Conservation (phyloP, 495 filamentous ascomycete species). For the Hypoxylon fragiforme region DNA sequence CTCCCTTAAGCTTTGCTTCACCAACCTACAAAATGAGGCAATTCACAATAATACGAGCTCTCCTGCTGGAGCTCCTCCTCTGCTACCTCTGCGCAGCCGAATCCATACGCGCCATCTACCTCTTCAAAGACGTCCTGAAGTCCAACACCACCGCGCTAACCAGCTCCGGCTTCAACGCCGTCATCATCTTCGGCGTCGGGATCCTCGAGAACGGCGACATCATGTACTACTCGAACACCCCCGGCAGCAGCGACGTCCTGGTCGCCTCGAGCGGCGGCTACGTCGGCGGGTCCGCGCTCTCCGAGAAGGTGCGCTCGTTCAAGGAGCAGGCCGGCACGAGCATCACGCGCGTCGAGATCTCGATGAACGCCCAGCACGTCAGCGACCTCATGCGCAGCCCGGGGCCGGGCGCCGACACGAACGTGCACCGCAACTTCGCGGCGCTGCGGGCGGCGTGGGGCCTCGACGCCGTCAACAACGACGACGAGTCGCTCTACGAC, state of each 20-base stretch:
- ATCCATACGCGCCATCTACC: slow-evolving; percentile 42
- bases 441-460: slow-evolving; percentile 44
- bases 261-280: slow-evolving; percentile 42
- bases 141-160: slow-evolving; percentile 44
- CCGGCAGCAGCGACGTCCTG: slow-evolving; percentile 41
- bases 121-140: slow-evolving; percentile 51
- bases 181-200: slow-evolving; percentile 49
- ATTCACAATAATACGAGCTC: slow-evolving; percentile 14
- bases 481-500: slow-evolving; percentile 50
- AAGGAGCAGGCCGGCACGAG: slow-evolving; percentile 36
- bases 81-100: slow-evolving; percentile 22
- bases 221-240: slow-evolving; percentile 52
- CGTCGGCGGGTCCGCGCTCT: slow-evolving; percentile 43
- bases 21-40: slow-evolving; percentile 17
- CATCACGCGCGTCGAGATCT: slow-evolving; percentile 45
- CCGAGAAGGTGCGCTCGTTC: slow-evolving; percentile 46
- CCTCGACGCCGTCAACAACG: slow-evolving; percentile 50
- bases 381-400: slow-evolving; percentile 39
- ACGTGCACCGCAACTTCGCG: slow-evolving; percentile 43
- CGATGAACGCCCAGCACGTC: slow-evolving; percentile 49
- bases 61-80: slow-evolving; percentile 34
- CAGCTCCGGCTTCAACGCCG: slow-evolving; percentile 46
- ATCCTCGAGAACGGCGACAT: slow-evolving; percentile 47
- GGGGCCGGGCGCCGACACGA: slow-evolving; percentile 36
- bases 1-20: neutral